A percentile compares a stretch with the other conserved stretches of the same genome.
phyloP scores from a whole-genome alignment of 2,329 filamentous ascomycete species.

The Diaporthe australafricana region DNA sequence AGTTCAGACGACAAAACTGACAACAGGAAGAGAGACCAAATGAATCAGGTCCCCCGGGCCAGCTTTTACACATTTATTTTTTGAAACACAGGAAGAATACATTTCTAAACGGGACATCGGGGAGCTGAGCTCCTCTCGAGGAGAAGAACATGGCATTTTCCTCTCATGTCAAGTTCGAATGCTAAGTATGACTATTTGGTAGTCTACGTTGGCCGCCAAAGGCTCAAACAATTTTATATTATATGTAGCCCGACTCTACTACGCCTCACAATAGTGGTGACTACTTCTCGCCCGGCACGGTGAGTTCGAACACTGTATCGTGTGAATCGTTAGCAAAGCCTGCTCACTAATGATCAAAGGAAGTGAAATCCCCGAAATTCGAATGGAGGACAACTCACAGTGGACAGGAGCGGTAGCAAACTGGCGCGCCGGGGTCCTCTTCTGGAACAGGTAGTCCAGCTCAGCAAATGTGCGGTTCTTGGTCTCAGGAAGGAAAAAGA shows the following conservation, averaged over 20 bases:
- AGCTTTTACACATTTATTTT: no score
- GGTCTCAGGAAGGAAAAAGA: slow-evolving; percentile 65
- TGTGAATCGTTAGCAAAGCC: not conserved
- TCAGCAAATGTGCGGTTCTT: slow-evolving; percentile 65
- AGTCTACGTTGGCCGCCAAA: not conserved
- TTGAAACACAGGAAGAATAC: no score
- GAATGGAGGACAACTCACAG: not conserved
- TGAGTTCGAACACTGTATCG: slow-evolving; percentile 11
- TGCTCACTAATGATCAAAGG: not conserved
- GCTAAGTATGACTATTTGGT: not conserved
- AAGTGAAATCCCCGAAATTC: no score
- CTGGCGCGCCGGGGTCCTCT: slow-evolving; percentile 54
- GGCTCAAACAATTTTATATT: not conserved
- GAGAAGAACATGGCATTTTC: not conserved
- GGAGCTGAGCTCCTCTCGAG: not conserved
- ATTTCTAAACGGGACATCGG: not conserved
- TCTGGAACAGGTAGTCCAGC: slow-evolving; percentile 66
- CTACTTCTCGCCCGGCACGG: slow-evolving; percentile 18
- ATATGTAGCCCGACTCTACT: not conserved
- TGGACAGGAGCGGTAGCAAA: slow-evolving; percentile 42
- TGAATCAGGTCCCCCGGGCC: no score
- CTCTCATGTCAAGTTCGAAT: not conserved
- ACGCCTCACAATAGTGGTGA: not conserved
- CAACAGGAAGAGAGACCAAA: not conserved
- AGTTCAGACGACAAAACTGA: not conserved